Evolutionary conservation across 306 rosid species (phyloP), one percentile per base, ranked within the genome.

Genomic region (Casuarina equisetifolia): DNA sequence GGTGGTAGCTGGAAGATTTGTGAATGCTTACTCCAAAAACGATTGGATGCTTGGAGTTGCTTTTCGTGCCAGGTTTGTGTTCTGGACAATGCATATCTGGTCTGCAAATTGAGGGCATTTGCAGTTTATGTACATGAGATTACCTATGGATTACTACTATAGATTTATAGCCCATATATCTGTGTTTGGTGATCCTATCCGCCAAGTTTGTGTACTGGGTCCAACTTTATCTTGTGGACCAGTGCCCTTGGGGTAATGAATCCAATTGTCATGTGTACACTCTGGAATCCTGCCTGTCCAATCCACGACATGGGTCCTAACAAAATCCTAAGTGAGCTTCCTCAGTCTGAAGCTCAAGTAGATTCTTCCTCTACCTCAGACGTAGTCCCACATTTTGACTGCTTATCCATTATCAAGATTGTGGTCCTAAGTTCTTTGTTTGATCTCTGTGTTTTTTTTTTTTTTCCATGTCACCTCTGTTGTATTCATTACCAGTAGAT

Each of bases 1-100:
- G 96, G 85, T 89, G 88, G 96, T 89, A 74, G 91, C 93, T 1
- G 93, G 96, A 79, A 91, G 96, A 78, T 91, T 91, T 85, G 88
- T 91, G 75, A 91, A 91, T 61, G 89, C 79, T 75, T 91, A 87
- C 77, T 80, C 93, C 68, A 72, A 81, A 17, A 82, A 79, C 68
- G 96, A 91, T 57, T 89, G 96, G 96, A 89, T 85, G 20, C 89
- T 90, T 54, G 96, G 92, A 72, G 15, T 90, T 76, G 72, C 87
- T 78, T 89, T 82, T 59, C 96, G 96, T 72, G 89, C 93, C 5
- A 91, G 88, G 96, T 91, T 82, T 58, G 59, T 46, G 49, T 49
- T 74, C 57, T 68, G 76, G 78, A 71, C 51, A 71, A 79, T 77
- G n/a, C 25, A 16, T 59, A 45, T 62, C 68, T 55, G 58, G 69